A percentile compares a stretch with the other conserved stretches of the same genome.
Evolutionary conservation across 305 asterid genomes (phyloP).

Genomic region (Fraxinus latifolia): DNA sequence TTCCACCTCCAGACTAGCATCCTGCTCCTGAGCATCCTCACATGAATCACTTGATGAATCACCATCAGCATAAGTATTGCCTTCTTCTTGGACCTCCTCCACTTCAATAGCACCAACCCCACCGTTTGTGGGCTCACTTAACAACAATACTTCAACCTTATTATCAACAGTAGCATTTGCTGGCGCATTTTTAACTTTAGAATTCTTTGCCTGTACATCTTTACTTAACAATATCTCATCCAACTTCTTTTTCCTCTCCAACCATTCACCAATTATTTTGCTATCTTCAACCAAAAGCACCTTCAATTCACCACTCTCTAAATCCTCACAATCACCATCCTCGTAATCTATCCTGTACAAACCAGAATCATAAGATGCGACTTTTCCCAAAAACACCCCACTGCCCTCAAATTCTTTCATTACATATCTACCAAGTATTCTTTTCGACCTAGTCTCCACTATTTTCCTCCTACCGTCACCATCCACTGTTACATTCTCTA

Average conservation of each 20-base stretch:
- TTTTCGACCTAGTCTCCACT: constrained; percentile 45
- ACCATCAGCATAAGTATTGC: constrained; percentile 27
- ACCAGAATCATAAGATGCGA: constrained; percentile 55
- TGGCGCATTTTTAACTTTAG: constrained; percentile 24
- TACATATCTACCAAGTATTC: constrained; percentile 65
- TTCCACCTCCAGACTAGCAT: constrained; percentile 38
- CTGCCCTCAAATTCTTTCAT: constrained; percentile 66
- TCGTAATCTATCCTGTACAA: constrained; percentile 75
- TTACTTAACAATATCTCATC: constrained; percentile 39
- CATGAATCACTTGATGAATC: constrained; percentile 56
- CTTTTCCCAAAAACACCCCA: constrained; percentile 68
- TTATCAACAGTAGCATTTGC: constrained; percentile 12
- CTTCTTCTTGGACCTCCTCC: constrained; percentile 29
- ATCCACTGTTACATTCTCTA: constrained; percentile 39
- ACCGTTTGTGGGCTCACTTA: constrained; percentile 25
- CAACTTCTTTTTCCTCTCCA: constrained; percentile 51
- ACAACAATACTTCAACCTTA: constrained; percentile 24
- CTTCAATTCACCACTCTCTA: constrained; percentile 55
- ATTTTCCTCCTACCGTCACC: constrained; percentile 46
- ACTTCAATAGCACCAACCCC: constrained; percentile 32
- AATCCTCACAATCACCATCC: constrained; percentile 84
- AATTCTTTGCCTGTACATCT: constrained; percentile 27
- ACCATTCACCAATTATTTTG: constrained; percentile 63
- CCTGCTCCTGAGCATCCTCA: constrained; percentile 47
- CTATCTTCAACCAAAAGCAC: constrained; percentile 52